Evolutionary conservation across 1,139 yeast species (phyloP).

Genomic region (Diutina ranongensis): DNA sequence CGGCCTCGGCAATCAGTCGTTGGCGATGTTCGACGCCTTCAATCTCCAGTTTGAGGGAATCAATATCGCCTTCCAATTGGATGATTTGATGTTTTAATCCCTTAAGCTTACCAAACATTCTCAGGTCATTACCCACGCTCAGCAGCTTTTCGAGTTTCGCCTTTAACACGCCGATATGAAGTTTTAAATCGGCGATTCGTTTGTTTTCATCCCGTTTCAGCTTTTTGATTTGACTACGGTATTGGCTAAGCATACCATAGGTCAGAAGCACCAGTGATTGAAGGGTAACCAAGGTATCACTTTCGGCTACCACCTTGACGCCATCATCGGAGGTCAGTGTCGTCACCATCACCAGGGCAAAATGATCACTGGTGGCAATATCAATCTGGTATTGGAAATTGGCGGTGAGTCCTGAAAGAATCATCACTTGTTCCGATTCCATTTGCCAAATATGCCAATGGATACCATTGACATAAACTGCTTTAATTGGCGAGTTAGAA

Average conservation of each 20-base stretch:
- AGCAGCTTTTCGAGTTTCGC: background rate
- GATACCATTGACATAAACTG: conserved; percentile 1
- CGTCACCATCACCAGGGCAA: conserved; percentile 5
- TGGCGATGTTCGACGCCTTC: conserved; percentile 8
- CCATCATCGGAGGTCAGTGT: background rate
- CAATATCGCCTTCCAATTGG: conserved; percentile 30
- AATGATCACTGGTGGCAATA: background rate
- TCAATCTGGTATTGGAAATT: conserved; percentile 5
- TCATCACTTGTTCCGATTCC: background rate
- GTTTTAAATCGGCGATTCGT: conserved; percentile 26
- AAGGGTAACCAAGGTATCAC: background rate
- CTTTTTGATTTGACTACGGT: background rate
- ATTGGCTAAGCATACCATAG: background rate
- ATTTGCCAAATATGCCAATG: conserved; percentile 4
- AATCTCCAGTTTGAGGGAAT: conserved; percentile 12
- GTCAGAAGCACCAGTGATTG: conserved; percentile 1
- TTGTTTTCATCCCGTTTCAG: conserved; percentile 64
- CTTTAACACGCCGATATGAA: background rate
- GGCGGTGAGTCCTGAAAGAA: conserved; percentile 1
- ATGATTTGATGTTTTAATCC: conserved; percentile 31
- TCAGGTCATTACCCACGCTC: conserved; percentile 15
- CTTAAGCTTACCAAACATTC: conserved; percentile 27
- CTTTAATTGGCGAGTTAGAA: background rate
- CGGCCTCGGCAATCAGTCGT: conserved; percentile 8
- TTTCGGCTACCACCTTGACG: background rate